Base-by-base conservation (phyloP, 129 eudicot species). In the Helianthus tuberosus region DNA sequence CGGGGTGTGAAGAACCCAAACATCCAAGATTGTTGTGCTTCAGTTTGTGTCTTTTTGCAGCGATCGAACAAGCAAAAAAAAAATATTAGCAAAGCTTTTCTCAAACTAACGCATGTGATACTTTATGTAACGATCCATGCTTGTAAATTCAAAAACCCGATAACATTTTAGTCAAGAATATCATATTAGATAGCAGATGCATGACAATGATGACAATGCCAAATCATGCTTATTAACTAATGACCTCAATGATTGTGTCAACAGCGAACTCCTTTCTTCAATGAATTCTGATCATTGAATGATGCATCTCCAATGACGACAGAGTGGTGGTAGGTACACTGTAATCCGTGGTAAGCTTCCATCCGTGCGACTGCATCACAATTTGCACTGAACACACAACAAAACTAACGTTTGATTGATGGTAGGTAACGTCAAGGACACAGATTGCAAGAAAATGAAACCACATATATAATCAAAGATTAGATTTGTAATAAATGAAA, bases 11-110 rank as follows among this genome's bases (percentile, higher is more conserved):
- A 32, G 36, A 32, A 32, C 36, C 36, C 36, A 32, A 69, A 93
- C 98, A 81, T 93, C 98, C 64, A 93, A 83, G 47, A 93, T 93
- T 49, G 98, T 90, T 2, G 98, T 93, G 80, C 91, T 90, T 11
- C 90, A 88, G 64, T 93, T 96, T 50, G 88, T 90, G 88, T 89
- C 96, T 82, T 77, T 93, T 89, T 63, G 98, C 96, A 76, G 98
- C 96, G 72, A 89, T 84, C 13, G 96, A 84, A 75, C 98, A 93
- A 67, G 98, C 95, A 62, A 96, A 75, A 89, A 96, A 75, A 89
- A 93, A 83, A 88, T 93, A 25, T 59, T 63, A 39, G 87, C 83
- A 77, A 93, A 88, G 44, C 77, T 78, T 71, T 79, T 93, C 79
- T 93, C 98, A 76, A 93, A 90, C 78, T 88, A 96, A 10, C 86